Evolutionary conservation across 2,329 filamentous ascomycete species (phyloP).

Genomic region (Curvularia sp.): DNA sequence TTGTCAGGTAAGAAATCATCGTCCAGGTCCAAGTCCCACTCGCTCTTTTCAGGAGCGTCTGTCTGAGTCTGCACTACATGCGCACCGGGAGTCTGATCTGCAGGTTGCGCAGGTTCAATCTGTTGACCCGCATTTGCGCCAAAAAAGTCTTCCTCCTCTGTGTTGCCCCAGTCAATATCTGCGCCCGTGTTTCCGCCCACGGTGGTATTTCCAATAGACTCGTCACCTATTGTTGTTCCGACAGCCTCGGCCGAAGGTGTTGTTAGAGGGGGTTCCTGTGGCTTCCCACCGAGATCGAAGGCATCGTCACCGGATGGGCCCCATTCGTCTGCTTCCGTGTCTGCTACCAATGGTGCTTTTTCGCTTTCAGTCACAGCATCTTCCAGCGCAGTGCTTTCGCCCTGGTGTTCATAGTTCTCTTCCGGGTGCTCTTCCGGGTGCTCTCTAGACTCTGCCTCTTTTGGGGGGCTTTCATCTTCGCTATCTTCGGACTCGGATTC

Average conservation of each 20-base stretch:
- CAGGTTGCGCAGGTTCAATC: conserved; percentile 26
- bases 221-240: conserved; percentile 42
- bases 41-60: conserved; percentile 64
- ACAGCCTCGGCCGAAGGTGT: conserved; percentile 37
- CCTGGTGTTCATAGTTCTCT: conserved; percentile 57
- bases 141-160: conserved; percentile 44
- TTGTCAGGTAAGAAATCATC: conserved; percentile 72
- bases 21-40: conserved; percentile 83
- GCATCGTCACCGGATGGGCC: conserved; percentile 36
- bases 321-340: conserved; percentile 51
- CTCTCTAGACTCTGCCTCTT: conserved; percentile 22
- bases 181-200: conserved; percentile 41
- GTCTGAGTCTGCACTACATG: conserved; percentile 27
- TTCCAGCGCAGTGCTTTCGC: conserved; percentile 54
- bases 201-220: conserved; percentile 40
- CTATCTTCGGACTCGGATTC: conserved; percentile 43
- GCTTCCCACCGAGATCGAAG: conserved; percentile 40
- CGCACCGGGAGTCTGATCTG: conserved; percentile 29
- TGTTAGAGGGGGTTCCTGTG: conserved; percentile 32
- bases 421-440: conserved; percentile 35
- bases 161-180: conserved; percentile 46
- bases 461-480: conserved; percentile 35
- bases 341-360: conserved; percentile 51
- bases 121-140: conserved; percentile 21
- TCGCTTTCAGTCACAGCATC: conserved; percentile 55